Conservation (phyloP, 164 flowering plant genomes). For the Kingdonia uniflora region DNA sequence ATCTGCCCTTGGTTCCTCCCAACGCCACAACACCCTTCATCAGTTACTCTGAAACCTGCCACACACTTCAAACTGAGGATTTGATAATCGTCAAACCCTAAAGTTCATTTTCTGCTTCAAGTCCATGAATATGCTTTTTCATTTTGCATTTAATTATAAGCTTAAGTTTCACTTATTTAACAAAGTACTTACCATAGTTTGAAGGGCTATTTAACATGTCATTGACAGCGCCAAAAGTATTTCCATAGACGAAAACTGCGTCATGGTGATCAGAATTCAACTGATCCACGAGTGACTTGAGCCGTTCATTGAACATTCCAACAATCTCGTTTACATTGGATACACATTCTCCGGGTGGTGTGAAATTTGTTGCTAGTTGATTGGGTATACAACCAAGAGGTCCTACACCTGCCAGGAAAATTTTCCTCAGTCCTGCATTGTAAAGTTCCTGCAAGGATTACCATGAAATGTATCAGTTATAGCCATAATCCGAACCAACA, state of each 20-base stretch:
- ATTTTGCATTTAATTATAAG: background rate
- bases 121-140: background rate
- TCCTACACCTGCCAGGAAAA: constrained; percentile 8
- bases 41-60: constrained; percentile 16
- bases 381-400: constrained; percentile 15
- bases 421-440: constrained; percentile 11
- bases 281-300: constrained; percentile 7
- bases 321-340: constrained; percentile 6
- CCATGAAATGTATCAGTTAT: too few relatives aligned
- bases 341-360: constrained; percentile 4
- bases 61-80: background rate
- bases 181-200: constrained; percentile 4
- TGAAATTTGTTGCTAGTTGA: constrained; percentile 5
- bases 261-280: constrained; percentile 4
- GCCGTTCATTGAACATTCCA: constrained; percentile 6
- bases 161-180: background rate
- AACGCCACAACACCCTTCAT: constrained; percentile 28
- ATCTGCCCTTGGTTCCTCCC: constrained; percentile 22
- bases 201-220: constrained; percentile 8
- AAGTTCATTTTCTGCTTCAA: too few relatives aligned
- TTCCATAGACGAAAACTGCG: constrained; percentile 6
- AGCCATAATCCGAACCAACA: too few relatives aligned
- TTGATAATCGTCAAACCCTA: too few relatives aligned
- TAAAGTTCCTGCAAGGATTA: constrained; percentile 10
- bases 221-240: constrained; percentile 3